phyloP scores from a whole-genome alignment of 805 yeast species.

The Cyberlindnera lachancei region DNA sequence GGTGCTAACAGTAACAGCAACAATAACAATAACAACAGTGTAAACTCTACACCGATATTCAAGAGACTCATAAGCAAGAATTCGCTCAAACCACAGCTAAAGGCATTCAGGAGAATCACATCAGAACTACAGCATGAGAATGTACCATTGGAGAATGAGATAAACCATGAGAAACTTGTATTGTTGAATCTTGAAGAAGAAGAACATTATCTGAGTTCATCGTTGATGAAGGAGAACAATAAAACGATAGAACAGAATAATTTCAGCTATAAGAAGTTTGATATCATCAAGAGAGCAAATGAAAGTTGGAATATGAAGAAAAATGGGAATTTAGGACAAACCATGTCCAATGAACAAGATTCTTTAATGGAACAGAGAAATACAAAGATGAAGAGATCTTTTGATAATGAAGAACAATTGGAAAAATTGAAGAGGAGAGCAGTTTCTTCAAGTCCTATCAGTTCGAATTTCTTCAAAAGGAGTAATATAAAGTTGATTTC shows the following conservation, averaged over 20 bases:
- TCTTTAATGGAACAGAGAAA: conserved; percentile 4
- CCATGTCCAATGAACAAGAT: conserved; percentile 1
- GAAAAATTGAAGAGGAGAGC: conserved; percentile 20
- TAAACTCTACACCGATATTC: conserved; percentile 18
- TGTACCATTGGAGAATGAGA: conserved; percentile 20
- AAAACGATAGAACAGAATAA: conserved; percentile 3
- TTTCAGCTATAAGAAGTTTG: conserved; percentile 15
- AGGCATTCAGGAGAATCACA: conserved; percentile 20
- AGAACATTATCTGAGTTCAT: conserved; percentile 7
- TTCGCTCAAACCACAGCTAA: conserved; percentile 20
- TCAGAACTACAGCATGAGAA: conserved; percentile 20
- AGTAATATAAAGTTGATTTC: conserved; percentile 16
- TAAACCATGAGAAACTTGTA: conserved; percentile 22
- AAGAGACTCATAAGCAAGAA: conserved; percentile 20
- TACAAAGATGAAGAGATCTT: conserved; percentile 16
- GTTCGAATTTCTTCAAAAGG: conserved; percentile 13
- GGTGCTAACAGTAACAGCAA: conserved; percentile 12
- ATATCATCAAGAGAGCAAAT: conserved; percentile 22
- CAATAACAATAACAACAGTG: neutral
- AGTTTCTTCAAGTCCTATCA: conserved; percentile 21
- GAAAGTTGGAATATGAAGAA: conserved; percentile 23
- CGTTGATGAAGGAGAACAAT: conserved; percentile 1
- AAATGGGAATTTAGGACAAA: neutral
- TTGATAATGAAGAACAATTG: conserved; percentile 9
- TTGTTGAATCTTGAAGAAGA: conserved; percentile 19